A percentile compares a stretch with the other conserved stretches of the same genome.
Evolutionary conservation across 208 protist species (phyloP).

Genomic region (Borovskyia barvae): DNA sequence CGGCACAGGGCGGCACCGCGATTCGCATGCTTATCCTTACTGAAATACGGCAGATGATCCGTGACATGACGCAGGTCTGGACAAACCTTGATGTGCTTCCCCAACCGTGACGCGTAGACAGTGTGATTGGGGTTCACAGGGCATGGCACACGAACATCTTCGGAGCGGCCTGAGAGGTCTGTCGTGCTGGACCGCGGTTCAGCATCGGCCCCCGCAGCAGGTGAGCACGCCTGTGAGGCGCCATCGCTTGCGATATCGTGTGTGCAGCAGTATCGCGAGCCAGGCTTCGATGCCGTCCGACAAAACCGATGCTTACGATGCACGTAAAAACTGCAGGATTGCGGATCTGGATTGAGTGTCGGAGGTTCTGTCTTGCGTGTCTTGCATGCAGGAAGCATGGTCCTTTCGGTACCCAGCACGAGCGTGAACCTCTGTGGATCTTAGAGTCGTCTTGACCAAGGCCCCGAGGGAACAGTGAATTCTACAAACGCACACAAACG

Average conservation of each 20-base stretch:
- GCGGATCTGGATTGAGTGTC: conserved; percentile 43
- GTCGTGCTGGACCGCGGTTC: not conserved
- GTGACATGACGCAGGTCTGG: conserved; percentile 62
- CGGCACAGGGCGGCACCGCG: conserved; percentile 1
- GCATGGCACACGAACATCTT: conserved; percentile 53
- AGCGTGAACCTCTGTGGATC: too few relatives aligned
- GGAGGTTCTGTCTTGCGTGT: conserved; percentile 18
- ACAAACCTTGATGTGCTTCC: conserved; percentile 68
- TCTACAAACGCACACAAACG: not conserved
- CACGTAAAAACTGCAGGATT: conserved; percentile 60
- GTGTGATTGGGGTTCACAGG: conserved; percentile 81
- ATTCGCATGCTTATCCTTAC: conserved; percentile 45
- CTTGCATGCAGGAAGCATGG: conserved; percentile 10
- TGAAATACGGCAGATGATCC: conserved; percentile 46
- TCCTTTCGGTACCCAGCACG: not conserved
- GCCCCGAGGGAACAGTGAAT: not conserved
- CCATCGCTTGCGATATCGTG: conserved; percentile 22
- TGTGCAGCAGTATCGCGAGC: conserved; percentile 57
- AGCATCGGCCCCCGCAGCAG: not conserved
- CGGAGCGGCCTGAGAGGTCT: not conserved
- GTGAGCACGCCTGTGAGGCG: not conserved
- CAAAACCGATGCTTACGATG: conserved; percentile 72
- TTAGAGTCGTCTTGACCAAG: too few relatives aligned
- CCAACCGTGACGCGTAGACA: conserved; percentile 53
- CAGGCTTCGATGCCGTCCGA: conserved; percentile 33